Evolutionary conservation across 2,329 filamentous ascomycete genomes (phyloP), one percentile per base, ranked within the genome.

Genomic region (Thielaviopsis musarum): DNA sequence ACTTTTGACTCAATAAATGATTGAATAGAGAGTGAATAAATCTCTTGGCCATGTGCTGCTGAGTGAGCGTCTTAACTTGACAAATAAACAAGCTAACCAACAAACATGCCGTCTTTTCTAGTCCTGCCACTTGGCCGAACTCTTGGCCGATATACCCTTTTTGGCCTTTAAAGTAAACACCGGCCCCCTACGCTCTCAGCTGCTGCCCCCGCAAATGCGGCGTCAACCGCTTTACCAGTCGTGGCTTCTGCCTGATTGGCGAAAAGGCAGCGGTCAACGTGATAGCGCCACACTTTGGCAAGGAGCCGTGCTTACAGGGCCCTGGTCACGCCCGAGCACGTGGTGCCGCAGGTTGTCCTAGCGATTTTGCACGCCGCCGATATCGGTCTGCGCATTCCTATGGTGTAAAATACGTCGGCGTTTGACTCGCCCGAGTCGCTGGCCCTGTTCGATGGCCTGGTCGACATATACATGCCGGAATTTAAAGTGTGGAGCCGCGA

Each of bases 381-480:
- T 26, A 73, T 84, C 41, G 88, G 88, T 0, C 71, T 93, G 10
- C 77, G 73, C 3, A 66, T 91, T 12, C 88, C 88, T 1, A 84
- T 94, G 65, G 77, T 94, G 38, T 93, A 94, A 75, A 94, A 94
- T 67, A 91, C 87, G 0, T 90, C 85, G 0, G 83, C 84, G 12
- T 94, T 87, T 66, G 88, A 94, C 70, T 88, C 84, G 1, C 72
- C 85, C 0, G 83, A 81, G 2, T 89, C 84, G 0, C 73, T 94
- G 1, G 71, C 81, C 61, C 74, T 93, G 9, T 77, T 94, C 65
- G 83, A 93, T 65, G 88, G 88, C 0, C 73, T 94, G 28, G 81
- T 93, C 0, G 88, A 93, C 68, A 89, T 94, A 52, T 94, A 93
- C 67, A 74, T 94, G n/a, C 85, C 88, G 0, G 88, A 94, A 67